phyloP scores from a whole-genome alignment of 2,329 filamentous ascomycete species.

The Aureobasidium zeae region DNA sequence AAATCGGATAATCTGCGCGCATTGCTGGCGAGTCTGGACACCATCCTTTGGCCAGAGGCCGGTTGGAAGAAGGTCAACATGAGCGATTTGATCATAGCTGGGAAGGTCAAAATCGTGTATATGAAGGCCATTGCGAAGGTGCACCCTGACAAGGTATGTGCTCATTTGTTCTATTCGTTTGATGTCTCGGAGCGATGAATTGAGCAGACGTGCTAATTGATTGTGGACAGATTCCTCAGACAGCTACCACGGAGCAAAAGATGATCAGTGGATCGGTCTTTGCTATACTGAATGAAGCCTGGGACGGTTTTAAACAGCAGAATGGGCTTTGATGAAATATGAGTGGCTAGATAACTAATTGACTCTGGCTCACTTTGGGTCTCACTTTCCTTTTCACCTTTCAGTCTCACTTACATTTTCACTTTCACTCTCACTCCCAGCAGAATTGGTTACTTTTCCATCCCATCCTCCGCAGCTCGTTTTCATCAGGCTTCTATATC shows the following conservation, averaged over 20 bases:
- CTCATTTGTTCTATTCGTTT: constrained; percentile 11
- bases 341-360: no score
- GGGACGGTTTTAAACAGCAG: constrained; percentile 59
- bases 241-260: constrained; percentile 56
- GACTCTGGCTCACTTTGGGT: no score
- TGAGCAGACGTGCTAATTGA: no score
- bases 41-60: constrained; percentile 80
- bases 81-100: constrained; percentile 83
- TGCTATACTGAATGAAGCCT: constrained; percentile 56
- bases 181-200: background rate
- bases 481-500: no score
- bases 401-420: no score
- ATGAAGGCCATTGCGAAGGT: constrained; percentile 99
- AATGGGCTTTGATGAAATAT: constrained; percentile 33
- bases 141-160: constrained; percentile 95
- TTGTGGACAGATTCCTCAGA: constrained; percentile 49
- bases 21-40: constrained; percentile 75
- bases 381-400: no score
- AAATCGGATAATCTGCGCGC: constrained; percentile 90
- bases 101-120: constrained; percentile 93
- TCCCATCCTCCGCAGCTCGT: no score
- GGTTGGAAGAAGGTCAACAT: constrained; percentile 97
- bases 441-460: no score
- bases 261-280: constrained; percentile 60
- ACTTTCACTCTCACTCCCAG: no score